Conservation (phyloP, 2,329 filamentous ascomycete genomes). For the Fonsecaea nubica region DNA sequence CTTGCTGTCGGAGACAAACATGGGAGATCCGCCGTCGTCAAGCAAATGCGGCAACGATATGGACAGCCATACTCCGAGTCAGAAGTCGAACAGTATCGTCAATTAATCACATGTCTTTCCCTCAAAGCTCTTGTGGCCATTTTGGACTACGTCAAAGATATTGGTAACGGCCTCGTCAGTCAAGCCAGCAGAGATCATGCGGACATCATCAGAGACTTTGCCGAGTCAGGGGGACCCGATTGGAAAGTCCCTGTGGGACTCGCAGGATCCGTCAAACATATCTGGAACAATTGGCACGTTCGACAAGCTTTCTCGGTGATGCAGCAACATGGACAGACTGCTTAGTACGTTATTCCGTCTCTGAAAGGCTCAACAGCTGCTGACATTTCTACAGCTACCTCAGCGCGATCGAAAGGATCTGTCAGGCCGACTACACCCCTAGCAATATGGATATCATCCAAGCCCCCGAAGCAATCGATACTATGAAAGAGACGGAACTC, state of each 20-base stretch:
- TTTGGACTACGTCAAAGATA: conserved; percentile 30
- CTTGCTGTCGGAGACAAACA: conserved; percentile 32
- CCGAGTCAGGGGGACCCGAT: conserved; percentile 18
- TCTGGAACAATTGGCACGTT: conserved; percentile 32
- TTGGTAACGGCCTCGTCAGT: conserved; percentile 22
- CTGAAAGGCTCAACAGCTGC: background rate
- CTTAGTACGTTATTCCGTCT: conserved; percentile 21
- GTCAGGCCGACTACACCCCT: conserved; percentile 29
- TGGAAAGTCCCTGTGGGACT: conserved; percentile 23
- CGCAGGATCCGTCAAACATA: conserved; percentile 18
- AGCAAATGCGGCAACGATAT: conserved; percentile 27
- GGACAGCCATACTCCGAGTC: conserved; percentile 22
- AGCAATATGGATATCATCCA: conserved; percentile 32
- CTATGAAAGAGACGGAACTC: conserved; percentile 33
- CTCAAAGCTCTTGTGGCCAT: conserved; percentile 30
- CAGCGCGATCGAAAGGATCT: conserved; percentile 28
- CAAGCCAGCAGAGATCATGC: conserved; percentile 27
- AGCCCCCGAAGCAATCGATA: conserved; percentile 27
- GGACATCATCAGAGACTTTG: conserved; percentile 24
- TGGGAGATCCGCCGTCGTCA: conserved; percentile 26
- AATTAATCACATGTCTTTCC: conserved; percentile 22
- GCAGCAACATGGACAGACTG: conserved; percentile 27
- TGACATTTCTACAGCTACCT: conserved; percentile 25
- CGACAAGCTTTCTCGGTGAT: conserved; percentile 27
- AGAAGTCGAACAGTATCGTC: conserved; percentile 32